Percentiles rank a stretch among this genome's conserved stretches.
phyloP scores from a whole-genome alignment of 768 basidiomycete species.

The Infundibulicybe gibba region DNA sequence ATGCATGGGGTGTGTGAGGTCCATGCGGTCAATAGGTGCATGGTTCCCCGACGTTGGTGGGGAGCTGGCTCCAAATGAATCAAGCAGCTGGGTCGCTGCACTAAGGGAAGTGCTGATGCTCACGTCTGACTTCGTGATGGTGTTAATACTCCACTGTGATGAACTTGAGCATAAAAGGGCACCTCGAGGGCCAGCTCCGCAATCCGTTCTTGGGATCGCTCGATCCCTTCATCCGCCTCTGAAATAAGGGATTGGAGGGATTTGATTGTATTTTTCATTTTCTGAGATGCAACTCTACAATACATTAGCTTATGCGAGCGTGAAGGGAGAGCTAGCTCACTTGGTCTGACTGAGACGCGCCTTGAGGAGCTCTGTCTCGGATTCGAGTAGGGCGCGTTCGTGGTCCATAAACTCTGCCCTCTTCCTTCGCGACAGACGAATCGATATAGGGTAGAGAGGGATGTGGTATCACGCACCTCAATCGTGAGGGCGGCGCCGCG shows the following conservation, averaged over 20 bases:
- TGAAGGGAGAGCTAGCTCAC: constrained; percentile 11
- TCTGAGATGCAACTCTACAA: constrained; percentile 19
- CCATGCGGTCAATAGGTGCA: neutral
- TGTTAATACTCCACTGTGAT: neutral
- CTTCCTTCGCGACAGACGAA: neutral
- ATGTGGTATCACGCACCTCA: too few species aligned
- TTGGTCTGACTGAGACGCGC: constrained; percentile 23
- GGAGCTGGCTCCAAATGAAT: neutral
- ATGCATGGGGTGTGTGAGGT: neutral
- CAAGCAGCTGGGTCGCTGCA: neutral
- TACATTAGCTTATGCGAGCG: neutral
- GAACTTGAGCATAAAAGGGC: neutral
- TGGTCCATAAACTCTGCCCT: constrained; percentile 16
- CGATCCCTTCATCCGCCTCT: constrained; percentile 13
- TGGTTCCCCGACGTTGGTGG: too few species aligned
- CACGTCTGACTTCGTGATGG: constrained; percentile 9
- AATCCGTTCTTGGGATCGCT: constrained; percentile 16
- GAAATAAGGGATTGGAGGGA: constrained; percentile 18
- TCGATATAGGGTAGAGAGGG: too few species aligned
- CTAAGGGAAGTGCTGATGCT: constrained; percentile 8
- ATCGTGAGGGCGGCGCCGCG: too few species aligned
- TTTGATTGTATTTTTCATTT: constrained; percentile 16
- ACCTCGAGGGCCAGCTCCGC: constrained; percentile 25
- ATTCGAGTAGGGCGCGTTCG: constrained; percentile 24
- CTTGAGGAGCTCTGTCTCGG: constrained; percentile 19